Percentiles rank a stretch among this genome's conserved stretches.
Evolutionary conservation across 768 basidiomycete species (phyloP).

Genomic region (Hemileccinum impolitum): DNA sequence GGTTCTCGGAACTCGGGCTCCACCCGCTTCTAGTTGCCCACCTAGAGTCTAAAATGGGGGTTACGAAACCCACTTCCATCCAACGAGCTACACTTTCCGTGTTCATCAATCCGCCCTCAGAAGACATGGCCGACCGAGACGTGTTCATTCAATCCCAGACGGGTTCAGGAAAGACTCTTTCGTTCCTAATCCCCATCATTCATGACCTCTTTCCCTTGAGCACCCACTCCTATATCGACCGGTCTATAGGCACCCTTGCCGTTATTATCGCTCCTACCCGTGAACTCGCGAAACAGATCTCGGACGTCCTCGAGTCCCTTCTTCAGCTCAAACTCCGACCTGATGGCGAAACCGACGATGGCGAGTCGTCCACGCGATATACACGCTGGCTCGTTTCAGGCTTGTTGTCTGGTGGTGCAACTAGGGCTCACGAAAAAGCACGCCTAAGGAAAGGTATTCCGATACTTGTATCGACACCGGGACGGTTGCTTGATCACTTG

Average conservation of each 20-base stretch:
- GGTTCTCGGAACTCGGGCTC: conserved; percentile 80
- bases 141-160: conserved; percentile 96
- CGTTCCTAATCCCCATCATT: conserved; percentile 91
- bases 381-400: conserved; percentile 95
- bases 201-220: conserved; percentile 91
- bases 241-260: conserved; percentile 91
- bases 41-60: conserved; percentile 73
- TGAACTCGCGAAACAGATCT: conserved; percentile 95
- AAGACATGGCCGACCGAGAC: conserved; percentile 52
- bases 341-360: conserved; percentile 50
- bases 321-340: conserved; percentile 71
- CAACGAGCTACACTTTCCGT: conserved; percentile 69
- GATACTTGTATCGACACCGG: conserved; percentile 94
- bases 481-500: conserved; percentile 91
- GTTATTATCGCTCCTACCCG: conserved; percentile 94
- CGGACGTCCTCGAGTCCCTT: conserved; percentile 84
- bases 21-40: conserved; percentile 78
- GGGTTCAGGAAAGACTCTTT: conserved; percentile 93
- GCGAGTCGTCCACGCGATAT: conserved; percentile 42
- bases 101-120: conserved; percentile 47
- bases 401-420: conserved; percentile 90
- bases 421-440: conserved; percentile 92
- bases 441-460: conserved; percentile 91
- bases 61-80: conserved; percentile 85
- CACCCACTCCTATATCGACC: conserved; percentile 87